Evolutionary conservation across 2,329 filamentous ascomycete species (phyloP).

Genomic region (Xylaria sp.): DNA sequence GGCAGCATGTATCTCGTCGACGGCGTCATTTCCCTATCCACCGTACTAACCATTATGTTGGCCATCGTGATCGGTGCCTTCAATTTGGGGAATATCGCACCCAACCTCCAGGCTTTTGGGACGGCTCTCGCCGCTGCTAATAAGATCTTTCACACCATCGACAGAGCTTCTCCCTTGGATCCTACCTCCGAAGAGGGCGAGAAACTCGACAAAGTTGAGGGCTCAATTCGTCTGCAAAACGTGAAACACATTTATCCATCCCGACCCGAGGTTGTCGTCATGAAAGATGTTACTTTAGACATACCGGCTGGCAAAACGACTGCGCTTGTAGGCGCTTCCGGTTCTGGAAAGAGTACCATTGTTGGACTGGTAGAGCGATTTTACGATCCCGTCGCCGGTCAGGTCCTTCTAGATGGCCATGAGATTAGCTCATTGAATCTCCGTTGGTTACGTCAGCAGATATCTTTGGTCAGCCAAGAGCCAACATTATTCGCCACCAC

Average conservation of each 20-base stretch:
- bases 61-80: conserved; percentile 93
- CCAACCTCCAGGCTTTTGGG: conserved; percentile 85
- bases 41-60: conserved; percentile 85
- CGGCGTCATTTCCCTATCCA: conserved; percentile 68
- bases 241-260: conserved; percentile 96
- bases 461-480: conserved; percentile 91
- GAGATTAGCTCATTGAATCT: conserved; percentile 84
- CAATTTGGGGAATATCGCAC: conserved; percentile 83
- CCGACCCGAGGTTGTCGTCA: conserved; percentile 85
- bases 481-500: conserved; percentile 88
- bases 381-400: conserved; percentile 84
- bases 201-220: conserved; percentile 73
- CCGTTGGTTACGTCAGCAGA: conserved; percentile 88
- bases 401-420: conserved; percentile 80
- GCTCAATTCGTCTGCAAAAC: conserved; percentile 78
- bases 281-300: conserved; percentile 78
- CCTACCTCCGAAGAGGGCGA: conserved; percentile 73
- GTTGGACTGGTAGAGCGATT: conserved; percentile 93
- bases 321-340: conserved; percentile 90
- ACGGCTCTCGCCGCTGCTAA: conserved; percentile 81
- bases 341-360: conserved; percentile 93
- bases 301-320: conserved; percentile 92
- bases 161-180: conserved; percentile 84
- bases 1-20: conserved; percentile 76
- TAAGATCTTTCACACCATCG: conserved; percentile 95